Evolutionary conservation across 2,329 filamentous ascomycete species (phyloP).

Genomic region (Fusarium papillatum): DNA sequence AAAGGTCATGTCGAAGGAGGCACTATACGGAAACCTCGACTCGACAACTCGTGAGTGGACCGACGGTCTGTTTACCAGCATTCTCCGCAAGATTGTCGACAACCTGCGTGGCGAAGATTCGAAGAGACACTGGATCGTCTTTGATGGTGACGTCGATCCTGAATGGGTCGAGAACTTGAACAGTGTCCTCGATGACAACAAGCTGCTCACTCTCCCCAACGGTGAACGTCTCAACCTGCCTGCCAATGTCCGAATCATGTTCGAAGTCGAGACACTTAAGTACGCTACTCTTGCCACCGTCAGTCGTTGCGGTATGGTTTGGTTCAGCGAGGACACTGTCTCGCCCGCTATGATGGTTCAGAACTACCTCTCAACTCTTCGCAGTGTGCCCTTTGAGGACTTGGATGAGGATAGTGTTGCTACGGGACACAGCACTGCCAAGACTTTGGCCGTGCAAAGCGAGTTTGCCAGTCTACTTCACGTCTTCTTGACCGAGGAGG

Average conservation of each 20-base stretch:
- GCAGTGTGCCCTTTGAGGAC: conserved; percentile 90
- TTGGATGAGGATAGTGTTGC: conserved; percentile 91
- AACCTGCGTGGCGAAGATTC: conserved; percentile 97
- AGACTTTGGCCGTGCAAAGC: conserved; percentile 83
- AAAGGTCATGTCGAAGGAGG: conserved; percentile 99
- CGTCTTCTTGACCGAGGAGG: conserved; percentile 80
- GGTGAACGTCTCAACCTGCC: conserved; percentile 97
- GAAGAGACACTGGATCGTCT: conserved; percentile 99
- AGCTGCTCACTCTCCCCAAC: conserved; percentile 95
- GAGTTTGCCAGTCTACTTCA: conserved; percentile 86
- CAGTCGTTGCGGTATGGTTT: conserved; percentile 99
- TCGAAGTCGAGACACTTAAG: conserved; percentile 97
- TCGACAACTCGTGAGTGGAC: conserved; percentile 99
- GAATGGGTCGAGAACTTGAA: conserved; percentile 99
- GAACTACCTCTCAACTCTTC: conserved; percentile 89
- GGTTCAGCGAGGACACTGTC: conserved; percentile 99
- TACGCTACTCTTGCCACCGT: conserved; percentile 99
- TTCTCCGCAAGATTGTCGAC: conserved; percentile 97
- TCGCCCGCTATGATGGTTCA: conserved; percentile 92
- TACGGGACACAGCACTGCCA: conserved; percentile 81
- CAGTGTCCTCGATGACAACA: conserved; percentile 99
- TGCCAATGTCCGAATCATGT: conserved; percentile 98
- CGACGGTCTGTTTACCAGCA: conserved; percentile 97
- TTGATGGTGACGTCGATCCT: conserved; percentile 98
- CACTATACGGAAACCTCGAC: conserved; percentile 94